A percentile compares a stretch with the other conserved stretches of the same genome.
These are phyloP conservation scores for Flaveria brownii DNA, from an alignment of 129 eudicot genomes.

Conservation along the genomic window DNA sequence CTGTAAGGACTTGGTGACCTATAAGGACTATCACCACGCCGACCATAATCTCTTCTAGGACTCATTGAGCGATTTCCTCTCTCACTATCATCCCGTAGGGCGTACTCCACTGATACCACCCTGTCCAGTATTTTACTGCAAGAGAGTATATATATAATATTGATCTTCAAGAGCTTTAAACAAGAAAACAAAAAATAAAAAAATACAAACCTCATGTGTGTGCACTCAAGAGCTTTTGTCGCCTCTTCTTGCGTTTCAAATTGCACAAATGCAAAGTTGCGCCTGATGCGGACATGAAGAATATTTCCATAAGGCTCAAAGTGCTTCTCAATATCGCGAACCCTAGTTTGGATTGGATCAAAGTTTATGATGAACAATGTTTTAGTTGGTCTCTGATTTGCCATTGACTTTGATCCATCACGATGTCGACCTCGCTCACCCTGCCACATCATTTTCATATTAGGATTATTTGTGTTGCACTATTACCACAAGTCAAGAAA, in stretches of 20 bases:
- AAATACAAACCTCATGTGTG: constrained; percentile 76
- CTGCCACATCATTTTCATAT: constrained; percentile 35
- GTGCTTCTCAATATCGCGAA: constrained; percentile 76
- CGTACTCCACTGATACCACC: constrained; percentile 95
- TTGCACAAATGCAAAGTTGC: constrained; percentile 97
- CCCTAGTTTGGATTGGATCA: constrained; percentile 67
- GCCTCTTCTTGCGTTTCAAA: constrained; percentile 94
- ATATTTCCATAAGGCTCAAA: constrained; percentile 85
- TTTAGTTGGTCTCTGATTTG: constrained; percentile 85
- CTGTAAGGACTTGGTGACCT: constrained; percentile 80
- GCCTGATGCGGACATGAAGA: constrained; percentile 81
- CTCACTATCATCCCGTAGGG: constrained; percentile 88
- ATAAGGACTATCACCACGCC: constrained; percentile 74
- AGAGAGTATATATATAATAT: neutral
- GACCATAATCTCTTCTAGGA: constrained; percentile 59
- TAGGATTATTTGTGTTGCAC: neutral
- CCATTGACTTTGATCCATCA: constrained; percentile 62
- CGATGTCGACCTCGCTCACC: constrained; percentile 82
- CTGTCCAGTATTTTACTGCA: constrained; percentile 89
- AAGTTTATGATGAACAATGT: constrained; percentile 93
- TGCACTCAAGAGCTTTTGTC: constrained; percentile 81
- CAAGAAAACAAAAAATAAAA: neutral
- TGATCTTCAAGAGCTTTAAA: neutral
- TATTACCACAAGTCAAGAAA: neutral
- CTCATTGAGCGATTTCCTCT: constrained; percentile 58